phyloP scores from a whole-genome alignment of 2,329 filamentous ascomycete genomes.

The Lachnellula arida region DNA sequence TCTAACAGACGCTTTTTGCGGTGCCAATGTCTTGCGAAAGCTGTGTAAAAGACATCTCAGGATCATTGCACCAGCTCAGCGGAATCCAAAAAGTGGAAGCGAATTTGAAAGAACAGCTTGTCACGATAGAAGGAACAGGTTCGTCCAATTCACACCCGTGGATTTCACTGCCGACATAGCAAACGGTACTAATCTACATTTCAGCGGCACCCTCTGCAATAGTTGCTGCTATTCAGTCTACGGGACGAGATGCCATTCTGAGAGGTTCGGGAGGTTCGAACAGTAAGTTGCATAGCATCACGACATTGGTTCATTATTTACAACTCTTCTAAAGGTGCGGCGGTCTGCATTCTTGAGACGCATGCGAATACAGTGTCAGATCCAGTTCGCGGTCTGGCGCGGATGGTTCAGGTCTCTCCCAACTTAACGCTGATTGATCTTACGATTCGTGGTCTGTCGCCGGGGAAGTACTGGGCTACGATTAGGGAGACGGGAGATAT shows the following conservation, averaged over 20 bases:
- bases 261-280: conserved; percentile 82
- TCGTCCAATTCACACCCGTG: conserved; percentile 29
- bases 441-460: conserved; percentile 74
- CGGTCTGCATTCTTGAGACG: conserved; percentile 94
- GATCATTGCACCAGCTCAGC: conserved; percentile 68
- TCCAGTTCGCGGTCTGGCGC: conserved; percentile 77
- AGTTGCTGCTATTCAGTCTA: conserved; percentile 80
- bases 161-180: background rate
- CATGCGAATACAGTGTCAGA: conserved; percentile 56
- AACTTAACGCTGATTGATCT: conserved; percentile 80
- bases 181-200: conserved; percentile 10
- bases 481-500: conserved; percentile 86
- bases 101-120: conserved; percentile 75
- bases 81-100: conserved; percentile 81
- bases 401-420: conserved; percentile 87
- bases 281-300: conserved; percentile 51
- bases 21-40: conserved; percentile 88
- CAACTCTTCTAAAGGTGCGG: conserved; percentile 51
- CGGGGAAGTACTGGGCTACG: conserved; percentile 78
- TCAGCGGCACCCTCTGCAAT: conserved; percentile 81
- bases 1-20: conserved; percentile 76
- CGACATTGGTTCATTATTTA: conserved; percentile 5
- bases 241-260: conserved; percentile 89
- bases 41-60: conserved; percentile 83
- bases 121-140: conserved; percentile 81